phyloP scores from a whole-genome alignment of 495 filamentous ascomycete genomes.

The Xylaria castorea region DNA sequence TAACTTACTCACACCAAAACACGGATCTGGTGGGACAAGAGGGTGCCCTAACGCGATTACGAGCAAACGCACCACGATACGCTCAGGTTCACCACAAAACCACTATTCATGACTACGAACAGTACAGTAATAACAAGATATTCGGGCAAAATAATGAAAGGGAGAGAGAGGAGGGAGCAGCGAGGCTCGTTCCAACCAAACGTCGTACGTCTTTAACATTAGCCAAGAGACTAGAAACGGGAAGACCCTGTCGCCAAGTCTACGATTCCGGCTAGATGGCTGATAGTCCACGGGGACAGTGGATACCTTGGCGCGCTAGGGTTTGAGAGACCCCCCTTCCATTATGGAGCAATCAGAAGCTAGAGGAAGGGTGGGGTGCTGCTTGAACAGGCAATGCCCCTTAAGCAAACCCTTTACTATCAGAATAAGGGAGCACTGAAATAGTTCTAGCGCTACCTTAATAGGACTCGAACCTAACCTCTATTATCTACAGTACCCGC shows the following conservation, averaged over 20 bases:
- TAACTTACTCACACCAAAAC: slow-evolving; percentile 5
- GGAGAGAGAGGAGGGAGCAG: neutral
- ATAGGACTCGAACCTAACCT: no score
- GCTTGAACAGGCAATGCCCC: slow-evolving; percentile 24
- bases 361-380: neutral
- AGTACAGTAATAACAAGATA: neutral
- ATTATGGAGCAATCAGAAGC: slow-evolving; percentile 24
- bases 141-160: neutral
- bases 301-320: no score
- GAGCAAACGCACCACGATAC: neutral
- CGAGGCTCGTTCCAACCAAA: neutral
- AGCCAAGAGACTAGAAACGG: slow-evolving; percentile 15
- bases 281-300: neutral
- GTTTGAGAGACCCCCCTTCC: neutral
- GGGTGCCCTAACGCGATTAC: neutral
- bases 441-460: no score
- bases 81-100: neutral
- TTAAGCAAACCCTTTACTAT: neutral
- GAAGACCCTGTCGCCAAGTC: slow-evolving; percentile 13
- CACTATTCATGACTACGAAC: neutral
- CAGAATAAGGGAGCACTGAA: no score
- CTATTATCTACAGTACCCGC: no score
- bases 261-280: neutral
- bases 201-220: neutral
- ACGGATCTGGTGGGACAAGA: neutral